phyloP scores from a whole-genome alignment of 441 rosid species.

The Dalechampia spathulata region DNA sequence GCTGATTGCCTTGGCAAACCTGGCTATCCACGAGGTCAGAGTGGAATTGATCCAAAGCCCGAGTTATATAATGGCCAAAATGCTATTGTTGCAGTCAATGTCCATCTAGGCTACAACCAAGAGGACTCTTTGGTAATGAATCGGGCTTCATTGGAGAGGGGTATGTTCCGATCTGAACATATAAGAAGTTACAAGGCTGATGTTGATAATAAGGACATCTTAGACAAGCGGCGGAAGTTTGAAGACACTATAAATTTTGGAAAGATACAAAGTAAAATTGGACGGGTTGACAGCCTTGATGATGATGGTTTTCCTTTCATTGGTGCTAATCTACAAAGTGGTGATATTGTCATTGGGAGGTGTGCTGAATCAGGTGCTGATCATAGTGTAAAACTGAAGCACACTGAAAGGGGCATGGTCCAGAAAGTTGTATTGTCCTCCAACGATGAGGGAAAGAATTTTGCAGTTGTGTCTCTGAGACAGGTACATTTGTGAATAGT shows the following conservation, averaged over 20 bases:
- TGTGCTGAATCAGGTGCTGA: constrained; percentile 78
- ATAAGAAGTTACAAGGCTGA: constrained; percentile 88
- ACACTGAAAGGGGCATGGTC: constrained; percentile 88
- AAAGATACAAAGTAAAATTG: constrained; percentile 64
- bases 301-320: constrained; percentile 87
- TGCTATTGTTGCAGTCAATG: constrained; percentile 88
- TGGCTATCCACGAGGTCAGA: constrained; percentile 27
- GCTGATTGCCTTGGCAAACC: constrained; percentile 65
- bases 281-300: constrained; percentile 83
- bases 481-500: constrained; percentile 37
- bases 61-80: constrained; percentile 81
- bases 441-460: constrained; percentile 89
- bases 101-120: constrained; percentile 91
- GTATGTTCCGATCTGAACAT: constrained; percentile 86
- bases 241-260: constrained; percentile 66
- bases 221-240: constrained; percentile 44
- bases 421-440: constrained; percentile 88
- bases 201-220: constrained; percentile 61
- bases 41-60: constrained; percentile 37
- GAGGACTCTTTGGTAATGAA: constrained; percentile 96
- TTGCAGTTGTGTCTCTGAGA: constrained; percentile 74
- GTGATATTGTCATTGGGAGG: constrained; percentile 84
- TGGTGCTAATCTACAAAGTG: constrained; percentile 79
- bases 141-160: constrained; percentile 78
- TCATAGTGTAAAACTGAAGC: constrained; percentile 81